Base-by-base conservation (phyloP, 1,139 yeast genomes). In the Protomyces macrosporus region DNA sequence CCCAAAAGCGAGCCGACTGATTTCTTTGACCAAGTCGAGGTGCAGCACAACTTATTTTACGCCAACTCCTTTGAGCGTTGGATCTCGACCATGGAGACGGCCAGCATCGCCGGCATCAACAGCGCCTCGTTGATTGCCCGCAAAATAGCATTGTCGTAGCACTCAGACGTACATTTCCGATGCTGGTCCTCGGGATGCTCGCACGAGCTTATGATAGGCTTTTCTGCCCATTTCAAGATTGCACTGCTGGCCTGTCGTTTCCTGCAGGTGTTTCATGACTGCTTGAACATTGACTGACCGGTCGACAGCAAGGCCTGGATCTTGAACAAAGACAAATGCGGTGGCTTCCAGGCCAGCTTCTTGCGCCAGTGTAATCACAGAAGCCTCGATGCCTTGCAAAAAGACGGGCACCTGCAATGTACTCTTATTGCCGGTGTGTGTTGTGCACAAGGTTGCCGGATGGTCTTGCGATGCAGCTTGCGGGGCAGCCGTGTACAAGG, bases 41-140 rank as follows among this genome's bases (percentile, higher is more conserved):
- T 73, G 45, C 73, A 69, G 4, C 70, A 68, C 0, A 72, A 72
- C 0, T 65, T 78, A 7, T 78, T 78, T 75, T 78, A 78, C 65
- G 69, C 78, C 65, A 78, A 78, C 65, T 72, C 75, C 1, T 78
- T 80, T 71, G 83, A 80, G 67, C 71, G 74, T 3, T 75, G 80
- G 55, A 74, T 78, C 60, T 77, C 81, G 63, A 80, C 82, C 0
- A 78, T 80, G 82, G 83, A 80, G 66, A 79, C 83, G 0, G 72
- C 78, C n/a, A 78, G 81, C 0, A 68, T 80, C 37, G 77, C 80
- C 0, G 83, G 82, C 23, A 79, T 81, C 32, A 77, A 76, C 63
- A 79, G 77, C 55, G 71, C 71, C 4, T 64, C 57, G 23, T 51
- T 69, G 50, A 67, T 69, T 34, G 64, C 67, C 32, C 59, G 33